Evolutionary conservation across 805 yeast species (phyloP).

Genomic region (Kregervanrija fluxuum): DNA sequence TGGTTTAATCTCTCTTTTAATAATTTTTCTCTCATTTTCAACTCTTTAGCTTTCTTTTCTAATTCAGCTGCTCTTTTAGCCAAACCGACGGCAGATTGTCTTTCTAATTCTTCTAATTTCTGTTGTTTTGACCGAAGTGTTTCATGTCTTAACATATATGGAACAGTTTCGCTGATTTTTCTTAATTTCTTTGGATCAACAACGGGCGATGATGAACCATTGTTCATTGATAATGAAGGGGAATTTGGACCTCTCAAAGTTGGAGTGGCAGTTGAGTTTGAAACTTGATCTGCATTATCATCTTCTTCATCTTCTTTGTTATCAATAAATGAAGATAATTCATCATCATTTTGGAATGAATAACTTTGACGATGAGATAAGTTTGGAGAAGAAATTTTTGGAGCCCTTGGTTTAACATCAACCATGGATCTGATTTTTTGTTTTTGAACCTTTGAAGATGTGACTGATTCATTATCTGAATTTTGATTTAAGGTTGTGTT

Average conservation of each 20-base stretch:
- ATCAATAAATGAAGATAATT: slow-evolving; percentile 6
- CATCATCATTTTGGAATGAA: slow-evolving; percentile 7
- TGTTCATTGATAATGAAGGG: slow-evolving; percentile 13
- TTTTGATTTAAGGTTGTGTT: slow-evolving; percentile 10
- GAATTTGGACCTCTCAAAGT: slow-evolving; percentile 11
- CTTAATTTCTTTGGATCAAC: slow-evolving; percentile 56
- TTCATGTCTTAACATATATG: slow-evolving; percentile 76
- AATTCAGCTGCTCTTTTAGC: slow-evolving; percentile 68
- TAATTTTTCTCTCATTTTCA: slow-evolving; percentile 57
- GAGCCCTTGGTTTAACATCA: too few species aligned
- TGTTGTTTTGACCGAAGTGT: slow-evolving; percentile 67
- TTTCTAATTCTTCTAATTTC: slow-evolving; percentile 71
- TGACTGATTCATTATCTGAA: not conserved
- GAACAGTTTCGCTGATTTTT: slow-evolving; percentile 76
- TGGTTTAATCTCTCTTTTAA: slow-evolving; percentile 34
- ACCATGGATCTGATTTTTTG: too few species aligned
- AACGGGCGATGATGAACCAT: slow-evolving; percentile 4
- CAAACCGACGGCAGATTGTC: slow-evolving; percentile 67
- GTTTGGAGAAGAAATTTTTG: too few species aligned
- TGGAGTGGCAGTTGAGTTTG: slow-evolving; percentile 15
- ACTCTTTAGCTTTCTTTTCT: slow-evolving; percentile 66
- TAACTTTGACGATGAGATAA: too few species aligned
- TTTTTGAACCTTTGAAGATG: not conserved
- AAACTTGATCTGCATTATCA: slow-evolving; percentile 6
- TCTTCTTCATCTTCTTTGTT: slow-evolving; percentile 1